Evolutionary conservation across 2,329 filamentous ascomycete genomes (phyloP).

Genomic region (Ophiostoma populinum): DNA sequence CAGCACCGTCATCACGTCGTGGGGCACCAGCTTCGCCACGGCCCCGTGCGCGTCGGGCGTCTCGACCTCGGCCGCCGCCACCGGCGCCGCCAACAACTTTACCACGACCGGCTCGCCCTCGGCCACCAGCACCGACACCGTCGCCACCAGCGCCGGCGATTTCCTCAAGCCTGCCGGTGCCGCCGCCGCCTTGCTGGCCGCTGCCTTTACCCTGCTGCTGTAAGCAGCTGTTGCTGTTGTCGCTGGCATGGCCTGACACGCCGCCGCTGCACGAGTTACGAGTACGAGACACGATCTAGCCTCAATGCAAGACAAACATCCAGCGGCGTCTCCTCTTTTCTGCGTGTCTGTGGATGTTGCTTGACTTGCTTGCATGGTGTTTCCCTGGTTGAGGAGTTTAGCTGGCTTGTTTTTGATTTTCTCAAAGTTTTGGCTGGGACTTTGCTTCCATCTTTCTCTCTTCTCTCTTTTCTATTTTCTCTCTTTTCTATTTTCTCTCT

Average conservation of each 20-base stretch:
- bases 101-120: slow-evolving; percentile 9
- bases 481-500: background rate
- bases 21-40: slow-evolving; percentile 11
- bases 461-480: background rate
- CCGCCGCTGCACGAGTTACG: too few relatives aligned
- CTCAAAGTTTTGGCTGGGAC: slow-evolving; percentile 1
- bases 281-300: too few relatives aligned
- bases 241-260: too few relatives aligned
- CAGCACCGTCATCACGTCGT: slow-evolving; percentile 9
- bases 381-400: slow-evolving; percentile 6
- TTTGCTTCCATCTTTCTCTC: background rate
- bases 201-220: slow-evolving; percentile 15
- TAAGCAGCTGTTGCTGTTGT: slow-evolving; percentile 4
- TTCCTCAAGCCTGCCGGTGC: slow-evolving; percentile 17
- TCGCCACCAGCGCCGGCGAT: slow-evolving; percentile 17
- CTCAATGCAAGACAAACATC: background rate
- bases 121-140: slow-evolving; percentile 6
- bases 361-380: background rate
- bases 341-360: background rate
- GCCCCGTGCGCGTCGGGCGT: slow-evolving; percentile 7
- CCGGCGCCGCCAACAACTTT: slow-evolving; percentile 6
- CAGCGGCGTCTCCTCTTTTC: background rate
- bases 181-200: slow-evolving; percentile 15
- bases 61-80: slow-evolving; percentile 2
- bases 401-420: slow-evolving; percentile 4